These are phyloP conservation scores for Eragrostis tef DNA, from an alignment of 202 grass and related monocot genomes.

Conservation along the genomic window DNA sequence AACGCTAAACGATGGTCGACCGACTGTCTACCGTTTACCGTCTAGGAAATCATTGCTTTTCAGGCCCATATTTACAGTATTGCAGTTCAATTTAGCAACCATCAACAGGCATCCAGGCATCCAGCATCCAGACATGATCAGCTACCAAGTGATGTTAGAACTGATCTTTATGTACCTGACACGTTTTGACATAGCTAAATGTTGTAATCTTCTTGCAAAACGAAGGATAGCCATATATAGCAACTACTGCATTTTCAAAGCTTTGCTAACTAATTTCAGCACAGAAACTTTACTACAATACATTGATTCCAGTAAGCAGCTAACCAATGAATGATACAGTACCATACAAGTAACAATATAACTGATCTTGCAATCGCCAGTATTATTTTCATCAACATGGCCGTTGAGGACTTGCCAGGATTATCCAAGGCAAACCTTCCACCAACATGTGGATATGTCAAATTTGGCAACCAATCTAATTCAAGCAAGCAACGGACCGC, in stretches of 20 bases:
- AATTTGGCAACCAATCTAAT: conserved; percentile 17
- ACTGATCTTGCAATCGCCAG: background rate
- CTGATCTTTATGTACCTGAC: background rate
- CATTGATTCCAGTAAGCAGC: background rate
- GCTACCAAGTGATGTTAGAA: background rate
- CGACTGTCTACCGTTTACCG: too few relatives aligned
- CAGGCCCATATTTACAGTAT: conserved; percentile 9
- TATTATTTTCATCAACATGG: background rate
- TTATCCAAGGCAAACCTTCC: background rate
- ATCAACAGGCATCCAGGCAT: conserved; percentile 2
- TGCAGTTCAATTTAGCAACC: background rate
- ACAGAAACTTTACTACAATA: background rate
- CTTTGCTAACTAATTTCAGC: background rate
- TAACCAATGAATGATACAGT: background rate
- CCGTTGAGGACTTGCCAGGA: background rate
- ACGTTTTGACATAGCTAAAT: background rate
- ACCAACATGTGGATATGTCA: background rate
- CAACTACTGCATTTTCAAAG: background rate
- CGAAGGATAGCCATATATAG: background rate
- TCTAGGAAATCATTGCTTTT: too few relatives aligned
- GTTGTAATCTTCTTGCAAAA: background rate
- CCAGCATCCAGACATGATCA: background rate
- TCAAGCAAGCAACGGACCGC: background rate
- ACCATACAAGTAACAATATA: too few relatives aligned
- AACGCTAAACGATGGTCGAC: too few relatives aligned